These are phyloP conservation scores for Lentinula sp. DNA, from an alignment of 768 basidiomycete genomes.

Conservation along the genomic window DNA sequence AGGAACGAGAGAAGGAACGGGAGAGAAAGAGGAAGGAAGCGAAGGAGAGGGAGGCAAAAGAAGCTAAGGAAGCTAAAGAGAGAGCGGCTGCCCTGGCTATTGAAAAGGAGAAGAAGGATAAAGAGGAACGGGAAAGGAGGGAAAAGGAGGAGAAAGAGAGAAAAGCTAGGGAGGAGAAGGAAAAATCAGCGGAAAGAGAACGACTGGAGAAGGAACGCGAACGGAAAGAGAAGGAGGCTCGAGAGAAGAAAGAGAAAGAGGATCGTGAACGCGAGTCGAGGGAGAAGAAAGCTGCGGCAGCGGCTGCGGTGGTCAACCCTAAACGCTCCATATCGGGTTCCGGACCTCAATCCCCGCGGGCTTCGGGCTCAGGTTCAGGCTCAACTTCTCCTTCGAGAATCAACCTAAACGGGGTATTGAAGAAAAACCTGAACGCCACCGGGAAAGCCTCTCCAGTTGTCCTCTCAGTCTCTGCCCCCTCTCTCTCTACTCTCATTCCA, in stretches of 20 bases:
- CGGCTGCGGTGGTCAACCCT: not conserved
- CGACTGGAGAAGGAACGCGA: not conserved
- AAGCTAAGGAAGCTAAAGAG: constrained; percentile 35
- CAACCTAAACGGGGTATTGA: constrained; percentile 36
- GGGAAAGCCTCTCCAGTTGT: constrained; percentile 24
- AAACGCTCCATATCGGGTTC: not conserved
- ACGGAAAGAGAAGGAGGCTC: not conserved
- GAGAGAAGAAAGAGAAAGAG: not conserved
- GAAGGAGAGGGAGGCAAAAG: constrained; percentile 38
- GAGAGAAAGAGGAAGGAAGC: constrained; percentile 69
- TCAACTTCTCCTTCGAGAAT: constrained; percentile 13
- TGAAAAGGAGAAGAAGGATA: constrained; percentile 3
- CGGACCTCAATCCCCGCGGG: not conserved
- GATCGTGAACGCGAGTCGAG: not conserved
- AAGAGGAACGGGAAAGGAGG: not conserved
- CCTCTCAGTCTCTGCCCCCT: not conserved
- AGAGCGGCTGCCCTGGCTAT: constrained; percentile 6
- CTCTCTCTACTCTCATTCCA: not conserved
- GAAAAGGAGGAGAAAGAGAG: not conserved
- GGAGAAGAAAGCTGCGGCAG: not conserved
- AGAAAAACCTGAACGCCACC: constrained; percentile 48
- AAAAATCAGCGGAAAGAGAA: constrained; percentile 15
- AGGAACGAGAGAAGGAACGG: constrained; percentile 66
- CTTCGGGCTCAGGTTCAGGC: not conserved
- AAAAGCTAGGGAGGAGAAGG: constrained; percentile 4